Conservation (phyloP, 805 yeast species). For the Cyberlindnera bimundalis region DNA sequence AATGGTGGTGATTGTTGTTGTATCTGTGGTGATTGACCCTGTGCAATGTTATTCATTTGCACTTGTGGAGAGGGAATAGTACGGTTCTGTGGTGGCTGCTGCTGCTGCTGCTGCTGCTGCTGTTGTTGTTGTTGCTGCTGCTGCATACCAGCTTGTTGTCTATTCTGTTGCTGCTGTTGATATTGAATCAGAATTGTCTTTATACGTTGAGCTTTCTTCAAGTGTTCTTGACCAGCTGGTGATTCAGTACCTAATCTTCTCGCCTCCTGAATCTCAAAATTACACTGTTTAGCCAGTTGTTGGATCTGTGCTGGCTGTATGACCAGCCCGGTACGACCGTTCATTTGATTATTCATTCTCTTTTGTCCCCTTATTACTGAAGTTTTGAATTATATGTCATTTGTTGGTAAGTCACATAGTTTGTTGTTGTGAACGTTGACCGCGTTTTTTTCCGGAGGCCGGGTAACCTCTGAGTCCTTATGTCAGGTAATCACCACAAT, state of each 20-base stretch:
- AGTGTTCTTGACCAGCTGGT: conserved; percentile 59
- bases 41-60: conserved; percentile 4
- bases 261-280: conserved; percentile 57
- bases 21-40: conserved; percentile 12
- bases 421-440: no score
- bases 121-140: conserved; percentile 36
- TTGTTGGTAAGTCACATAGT: no score
- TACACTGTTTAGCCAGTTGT: conserved; percentile 57
- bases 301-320: conserved; percentile 32
- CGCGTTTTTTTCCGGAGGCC: no score
- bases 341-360: neutral
- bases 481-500: conserved; percentile 1
- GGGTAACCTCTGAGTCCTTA: no score
- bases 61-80: conserved; percentile 9
- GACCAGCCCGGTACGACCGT: no score
- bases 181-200: conserved; percentile 57
- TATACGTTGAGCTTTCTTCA: conserved; percentile 59
- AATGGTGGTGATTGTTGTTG: conserved; percentile 15
- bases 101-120: conserved; percentile 34
- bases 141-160: conserved; percentile 19
- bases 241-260: conserved; percentile 57
- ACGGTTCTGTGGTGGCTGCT: conserved; percentile 5
- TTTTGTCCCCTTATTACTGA: no score
- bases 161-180: conserved; percentile 42
- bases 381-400: no score